phyloP scores from a whole-genome alignment of 306 rosid species.

The Glycine latifolia region DNA sequence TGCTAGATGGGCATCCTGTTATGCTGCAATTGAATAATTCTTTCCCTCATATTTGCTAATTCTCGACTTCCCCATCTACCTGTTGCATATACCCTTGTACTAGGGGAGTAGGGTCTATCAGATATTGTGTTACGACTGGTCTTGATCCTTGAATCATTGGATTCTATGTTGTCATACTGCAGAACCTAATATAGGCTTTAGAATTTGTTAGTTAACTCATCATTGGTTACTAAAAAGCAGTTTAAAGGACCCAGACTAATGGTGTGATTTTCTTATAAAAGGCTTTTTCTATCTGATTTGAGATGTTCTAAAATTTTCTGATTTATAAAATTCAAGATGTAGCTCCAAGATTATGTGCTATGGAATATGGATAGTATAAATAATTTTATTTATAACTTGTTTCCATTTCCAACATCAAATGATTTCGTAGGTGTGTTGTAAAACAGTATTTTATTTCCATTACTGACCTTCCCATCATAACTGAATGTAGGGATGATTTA shows the following conservation, averaged over 20 bases:
- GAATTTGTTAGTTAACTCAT: conserved; percentile 2
- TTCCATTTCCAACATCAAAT: background rate
- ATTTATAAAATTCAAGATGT: background rate
- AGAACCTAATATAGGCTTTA: background rate
- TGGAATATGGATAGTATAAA: background rate
- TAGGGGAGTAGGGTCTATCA: background rate
- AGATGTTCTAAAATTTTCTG: conserved; percentile 5
- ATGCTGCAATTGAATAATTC: background rate
- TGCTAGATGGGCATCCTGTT: background rate
- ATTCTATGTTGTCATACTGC: conserved; percentile 13
- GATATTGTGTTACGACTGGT: background rate
- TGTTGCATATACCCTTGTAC: background rate
- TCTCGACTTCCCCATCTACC: background rate
- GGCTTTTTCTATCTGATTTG: conserved; percentile 2
- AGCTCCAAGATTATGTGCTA: background rate
- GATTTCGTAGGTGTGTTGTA: background rate
- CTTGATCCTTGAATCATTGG: conserved; percentile 13
- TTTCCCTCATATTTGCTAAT: background rate
- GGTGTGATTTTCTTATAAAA: conserved; percentile 1
- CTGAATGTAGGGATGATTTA: conserved; percentile 2
- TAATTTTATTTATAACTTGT: background rate
- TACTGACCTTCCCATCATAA: background rate
- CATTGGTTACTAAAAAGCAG: conserved; percentile 1
- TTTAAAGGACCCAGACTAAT: conserved; percentile 10
- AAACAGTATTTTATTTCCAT: background rate